These are phyloP conservation scores for Cryptococcus neoformans DNA, from an alignment of 1,284 basidiomycete genomes.

Conservation along the genomic window DNA sequence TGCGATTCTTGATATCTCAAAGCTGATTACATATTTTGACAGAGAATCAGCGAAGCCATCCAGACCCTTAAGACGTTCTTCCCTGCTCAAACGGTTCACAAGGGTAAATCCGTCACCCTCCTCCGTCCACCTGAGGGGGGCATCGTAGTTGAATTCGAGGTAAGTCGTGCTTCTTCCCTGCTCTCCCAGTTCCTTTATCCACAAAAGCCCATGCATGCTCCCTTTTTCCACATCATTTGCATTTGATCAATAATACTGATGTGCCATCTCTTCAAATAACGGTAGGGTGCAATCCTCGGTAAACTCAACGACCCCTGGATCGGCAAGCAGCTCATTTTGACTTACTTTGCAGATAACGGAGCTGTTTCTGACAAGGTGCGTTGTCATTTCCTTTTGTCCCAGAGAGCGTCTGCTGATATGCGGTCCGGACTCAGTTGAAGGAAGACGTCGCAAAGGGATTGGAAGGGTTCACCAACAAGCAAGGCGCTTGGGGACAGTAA, in stretches of 20 bases:
- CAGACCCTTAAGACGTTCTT: slow-evolving; percentile 51
- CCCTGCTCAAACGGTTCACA: slow-evolving; percentile 51
- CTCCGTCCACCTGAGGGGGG: slow-evolving; percentile 37
- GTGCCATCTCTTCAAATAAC: not conserved
- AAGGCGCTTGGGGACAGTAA: not conserved
- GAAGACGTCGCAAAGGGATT: slow-evolving; percentile 34
- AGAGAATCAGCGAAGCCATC: slow-evolving; percentile 41
- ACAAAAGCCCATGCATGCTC: not conserved
- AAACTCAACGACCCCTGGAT: slow-evolving; percentile 44
- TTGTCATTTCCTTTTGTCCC: not conserved
- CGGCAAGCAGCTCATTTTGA: slow-evolving; percentile 47
- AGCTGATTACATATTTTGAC: not conserved
- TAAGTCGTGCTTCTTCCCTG: slow-evolving; percentile 14
- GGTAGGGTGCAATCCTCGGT: slow-evolving; percentile 45
- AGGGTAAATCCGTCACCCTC: slow-evolving; percentile 51
- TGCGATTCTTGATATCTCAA: not conserved
- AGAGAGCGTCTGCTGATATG: not conserved
- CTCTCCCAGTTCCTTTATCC: not conserved
- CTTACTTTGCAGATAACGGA: slow-evolving; percentile 50
- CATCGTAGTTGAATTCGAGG: slow-evolving; percentile 47
- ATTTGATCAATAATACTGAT: not conserved
- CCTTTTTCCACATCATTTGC: not conserved
- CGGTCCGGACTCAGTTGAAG: slow-evolving; percentile 23
- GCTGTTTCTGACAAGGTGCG: slow-evolving; percentile 46
- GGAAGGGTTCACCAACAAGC: slow-evolving; percentile 15